These are phyloP conservation scores for Ganoderma boninense DNA, from an alignment of 1,284 basidiomycete genomes.

Conservation along the genomic window DNA sequence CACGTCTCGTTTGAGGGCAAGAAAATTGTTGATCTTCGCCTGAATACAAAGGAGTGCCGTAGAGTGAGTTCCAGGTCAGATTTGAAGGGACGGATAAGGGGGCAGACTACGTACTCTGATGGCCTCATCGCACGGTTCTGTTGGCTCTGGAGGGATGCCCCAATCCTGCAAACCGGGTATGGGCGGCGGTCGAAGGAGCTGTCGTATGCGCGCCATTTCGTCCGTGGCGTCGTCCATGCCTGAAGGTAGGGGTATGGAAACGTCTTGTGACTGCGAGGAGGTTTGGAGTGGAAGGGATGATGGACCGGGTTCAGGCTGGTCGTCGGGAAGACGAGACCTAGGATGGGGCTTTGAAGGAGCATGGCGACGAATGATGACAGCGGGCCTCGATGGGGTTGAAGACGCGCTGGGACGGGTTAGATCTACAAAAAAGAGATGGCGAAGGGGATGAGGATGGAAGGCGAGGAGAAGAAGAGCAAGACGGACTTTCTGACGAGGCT, in stretches of 20 bases:
- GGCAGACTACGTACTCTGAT: constrained; percentile 60
- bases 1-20: constrained; percentile 70
- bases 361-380: constrained; percentile 67
- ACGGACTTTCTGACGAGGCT: constrained; percentile 58
- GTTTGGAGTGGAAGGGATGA: constrained; percentile 7
- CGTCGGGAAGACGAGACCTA: constrained; percentile 57
- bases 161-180: constrained; percentile 73
- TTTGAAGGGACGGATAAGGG: not conserved
- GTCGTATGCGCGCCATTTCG: constrained; percentile 61
- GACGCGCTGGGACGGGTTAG: not conserved
- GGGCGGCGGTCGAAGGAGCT: constrained; percentile 65
- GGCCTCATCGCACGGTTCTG: constrained; percentile 62
- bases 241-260: not conserved
- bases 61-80: constrained; percentile 20
- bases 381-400: constrained; percentile 46
- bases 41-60: constrained; percentile 47
- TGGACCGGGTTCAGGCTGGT: constrained; percentile 35
- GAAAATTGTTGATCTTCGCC: constrained; percentile 84
- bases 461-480: not conserved
- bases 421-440: not conserved
- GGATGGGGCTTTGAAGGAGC: constrained; percentile 55
- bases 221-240: constrained; percentile 38
- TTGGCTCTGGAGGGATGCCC: constrained; percentile 78
- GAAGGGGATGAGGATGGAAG: not conserved
- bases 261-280: constrained; percentile 28